Evolutionary conservation across 225 moss, liverwort and hornwort genomes (phyloP), one percentile per base, ranked within the genome.

Genomic region (Lunularia cruciata): DNA sequence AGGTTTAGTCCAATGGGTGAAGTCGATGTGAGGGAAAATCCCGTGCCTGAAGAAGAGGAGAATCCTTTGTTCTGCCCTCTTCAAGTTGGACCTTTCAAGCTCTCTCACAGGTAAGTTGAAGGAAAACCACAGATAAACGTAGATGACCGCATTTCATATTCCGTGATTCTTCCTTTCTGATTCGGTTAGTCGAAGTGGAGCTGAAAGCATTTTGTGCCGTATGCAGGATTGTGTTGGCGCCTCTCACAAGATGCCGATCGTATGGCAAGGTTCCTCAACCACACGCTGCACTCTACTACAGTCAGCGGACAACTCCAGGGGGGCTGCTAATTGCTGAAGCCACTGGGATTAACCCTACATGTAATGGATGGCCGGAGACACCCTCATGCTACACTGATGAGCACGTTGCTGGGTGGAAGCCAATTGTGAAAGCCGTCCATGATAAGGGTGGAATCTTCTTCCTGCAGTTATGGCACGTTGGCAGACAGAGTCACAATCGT

Each of bases 341-440:
- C 13, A 59, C 88, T 6, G 28, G 35, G 1, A 47, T 79, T 19
- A 75, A 70, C 69, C 75, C 77, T 9, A 72, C 68, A 69, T 71
- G 78, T 22, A 49, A 82, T 28, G 86, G 86, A n/a, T n/a, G n/a
- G 27, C 60, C 38, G 26, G 72, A 79, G 11, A 73, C 78, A 19
- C 92, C 92, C 7, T 85, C 86, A 20, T 77, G 87, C 19, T 84
- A 67, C 57, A 77, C 88, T 15, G 20, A 55, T 4, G 89, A 91
- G 71, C 89, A 95, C 36, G 72, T 68, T 36, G 94, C 86, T 64
- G 88, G 77, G 6, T 94, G 94, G 91, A 91, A 77, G 68, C 67
- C 79, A 23, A 76, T 91, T 25, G 94, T 94, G 28, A 85, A 88
- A 47, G 94, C 89, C n/a, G 91, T 94, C 16, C 86, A 91, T 37